Conservation (phyloP, 306 rosid genomes). For the Purshia tridentata region DNA sequence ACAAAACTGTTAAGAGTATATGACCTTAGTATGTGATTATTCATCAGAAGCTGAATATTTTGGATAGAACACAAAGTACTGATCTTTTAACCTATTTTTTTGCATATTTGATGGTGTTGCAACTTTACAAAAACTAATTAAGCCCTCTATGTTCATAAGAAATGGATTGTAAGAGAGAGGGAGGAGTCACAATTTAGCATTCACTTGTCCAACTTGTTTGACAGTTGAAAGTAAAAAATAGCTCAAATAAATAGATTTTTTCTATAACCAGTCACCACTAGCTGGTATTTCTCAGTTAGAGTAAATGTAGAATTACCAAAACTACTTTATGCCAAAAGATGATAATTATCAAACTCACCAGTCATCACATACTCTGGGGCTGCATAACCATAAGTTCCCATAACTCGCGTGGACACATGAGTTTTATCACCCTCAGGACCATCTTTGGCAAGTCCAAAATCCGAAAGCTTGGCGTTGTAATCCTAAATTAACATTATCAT, state of each 20-base stretch:
- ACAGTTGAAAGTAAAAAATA: not conserved
- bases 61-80: not conserved
- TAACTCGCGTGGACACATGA: conserved; percentile 92
- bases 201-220: not conserved
- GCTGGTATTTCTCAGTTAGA: not conserved
- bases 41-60: not conserved
- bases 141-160: not conserved
- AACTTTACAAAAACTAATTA: not conserved
- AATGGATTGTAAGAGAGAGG: not conserved
- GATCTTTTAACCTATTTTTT: not conserved
- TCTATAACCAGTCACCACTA: not conserved
- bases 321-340: not conserved
- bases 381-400: conserved; percentile 98
- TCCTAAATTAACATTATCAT: conserved; percentile 49
- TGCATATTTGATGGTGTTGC: not conserved
- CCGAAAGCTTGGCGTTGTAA: conserved; percentile 91
- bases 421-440: conserved; percentile 94
- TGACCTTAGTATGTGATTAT: not conserved
- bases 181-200: not conserved
- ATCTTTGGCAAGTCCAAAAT: conserved; percentile 98
- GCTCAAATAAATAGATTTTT: not conserved
- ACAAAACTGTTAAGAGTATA: not conserved
- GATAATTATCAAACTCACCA: conserved; percentile 54
- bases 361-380: conserved; percentile 99
- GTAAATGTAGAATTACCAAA: conserved; percentile 6